Percentiles rank a stretch among this genome's conserved stretches.
phyloP scores from a whole-genome alignment of 768 basidiomycete species.

The Chlorophyllum brunneum region DNA sequence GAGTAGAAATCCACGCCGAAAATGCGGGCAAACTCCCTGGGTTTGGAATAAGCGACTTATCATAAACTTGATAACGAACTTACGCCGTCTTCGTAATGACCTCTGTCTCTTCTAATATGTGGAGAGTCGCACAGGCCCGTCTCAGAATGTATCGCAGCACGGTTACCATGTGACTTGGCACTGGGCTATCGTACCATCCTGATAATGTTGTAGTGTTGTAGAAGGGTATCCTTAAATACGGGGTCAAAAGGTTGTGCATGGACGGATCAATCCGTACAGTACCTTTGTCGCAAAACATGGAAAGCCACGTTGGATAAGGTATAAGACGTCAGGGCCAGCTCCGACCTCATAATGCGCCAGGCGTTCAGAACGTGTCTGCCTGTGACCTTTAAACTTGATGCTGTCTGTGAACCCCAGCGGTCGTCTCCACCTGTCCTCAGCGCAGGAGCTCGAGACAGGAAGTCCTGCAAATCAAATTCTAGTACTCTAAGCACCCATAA shows the following conservation, averaged over 20 bases:
- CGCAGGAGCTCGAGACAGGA: constrained; percentile 73
- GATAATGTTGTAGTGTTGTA: constrained; percentile 62
- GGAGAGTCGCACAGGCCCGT: constrained; percentile 66
- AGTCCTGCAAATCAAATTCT: constrained; percentile 73
- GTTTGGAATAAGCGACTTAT: not conserved
- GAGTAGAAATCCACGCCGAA: constrained; percentile 98
- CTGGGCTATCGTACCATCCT: constrained; percentile 60
- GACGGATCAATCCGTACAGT: constrained; percentile 9
- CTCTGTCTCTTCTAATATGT: constrained; percentile 79
- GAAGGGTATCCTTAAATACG: constrained; percentile 59
- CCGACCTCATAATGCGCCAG: constrained; percentile 89
- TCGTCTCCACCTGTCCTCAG: constrained; percentile 38
- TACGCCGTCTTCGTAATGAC: constrained; percentile 89
- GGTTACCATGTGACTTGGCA: constrained; percentile 49
- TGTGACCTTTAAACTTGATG: constrained; percentile 77
- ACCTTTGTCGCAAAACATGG: constrained; percentile 77
- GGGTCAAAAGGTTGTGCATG: not conserved
- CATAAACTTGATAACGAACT: constrained; percentile 21
- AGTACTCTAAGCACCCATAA: not conserved
- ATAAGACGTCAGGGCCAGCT: constrained; percentile 73
- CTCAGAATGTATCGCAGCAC: constrained; percentile 62
- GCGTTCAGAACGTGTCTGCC: constrained; percentile 92
- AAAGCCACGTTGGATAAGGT: constrained; percentile 89
- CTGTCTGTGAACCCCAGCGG: constrained; percentile 70
- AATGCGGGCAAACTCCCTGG: constrained; percentile 95